A percentile compares a stretch with the other conserved stretches of the same genome.
These are phyloP conservation scores for Coccomyxa sp. DNA, from an alignment of 139 green algal genomes.

Conservation along the genomic window DNA sequence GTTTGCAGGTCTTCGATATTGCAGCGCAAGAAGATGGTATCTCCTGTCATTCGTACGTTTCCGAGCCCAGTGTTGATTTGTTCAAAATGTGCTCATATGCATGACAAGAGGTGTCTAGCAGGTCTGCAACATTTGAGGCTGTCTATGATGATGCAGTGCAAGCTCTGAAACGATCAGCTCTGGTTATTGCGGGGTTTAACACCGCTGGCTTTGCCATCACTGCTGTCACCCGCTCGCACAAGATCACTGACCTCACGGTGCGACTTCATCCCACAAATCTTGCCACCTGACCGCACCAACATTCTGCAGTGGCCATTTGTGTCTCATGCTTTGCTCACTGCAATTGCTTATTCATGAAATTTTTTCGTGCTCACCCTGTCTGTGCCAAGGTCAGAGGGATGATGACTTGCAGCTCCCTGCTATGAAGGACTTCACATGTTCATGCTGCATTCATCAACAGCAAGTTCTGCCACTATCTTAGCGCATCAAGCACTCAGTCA, in stretches of 20 bases:
- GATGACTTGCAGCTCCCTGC: not conserved
- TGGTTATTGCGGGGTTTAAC: conserved; percentile 29
- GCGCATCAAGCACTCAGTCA: not conserved
- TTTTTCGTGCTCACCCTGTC: not conserved
- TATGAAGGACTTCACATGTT: not conserved
- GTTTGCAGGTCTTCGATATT: too few species aligned
- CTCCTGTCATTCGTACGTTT: not conserved
- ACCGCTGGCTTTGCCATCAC: conserved; percentile 28
- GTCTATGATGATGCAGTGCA: conserved; percentile 9
- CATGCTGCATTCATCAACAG: too few species aligned
- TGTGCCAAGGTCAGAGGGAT: not conserved
- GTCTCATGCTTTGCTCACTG: not conserved
- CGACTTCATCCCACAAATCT: not conserved
- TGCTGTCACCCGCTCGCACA: conserved; percentile 25
- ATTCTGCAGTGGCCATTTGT: not conserved
- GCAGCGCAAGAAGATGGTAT: not conserved
- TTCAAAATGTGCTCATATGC: not conserved
- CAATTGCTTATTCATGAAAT: not conserved
- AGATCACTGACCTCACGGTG: conserved; percentile 37
- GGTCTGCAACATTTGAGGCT: not conserved
- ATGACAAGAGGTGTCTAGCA: not conserved
- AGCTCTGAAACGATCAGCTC: conserved; percentile 12
- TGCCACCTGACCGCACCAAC: not conserved
- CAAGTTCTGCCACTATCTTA: not conserved
- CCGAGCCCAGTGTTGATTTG: not conserved